Base-by-base conservation (phyloP, 2,329 filamentous ascomycete species). In the Fusarium sp. region DNA sequence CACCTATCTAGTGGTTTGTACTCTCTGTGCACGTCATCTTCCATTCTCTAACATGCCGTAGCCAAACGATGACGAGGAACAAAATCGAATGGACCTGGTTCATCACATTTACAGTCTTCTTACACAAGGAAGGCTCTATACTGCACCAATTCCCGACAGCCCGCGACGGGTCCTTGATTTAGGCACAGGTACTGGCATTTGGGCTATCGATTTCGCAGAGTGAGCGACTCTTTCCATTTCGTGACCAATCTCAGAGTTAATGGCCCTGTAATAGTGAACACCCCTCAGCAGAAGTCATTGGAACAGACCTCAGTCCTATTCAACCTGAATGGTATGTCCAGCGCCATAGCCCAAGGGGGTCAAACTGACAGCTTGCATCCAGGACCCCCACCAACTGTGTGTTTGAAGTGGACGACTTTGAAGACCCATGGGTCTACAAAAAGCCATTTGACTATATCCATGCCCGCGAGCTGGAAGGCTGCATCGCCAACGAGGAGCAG, bases 201-300 rank as follows among this genome's bases (percentile, higher is more conserved):
- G 67, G 67, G 58, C 67, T 2, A 71, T 70, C n/a, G 67, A 70
- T 13, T 71, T 71, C 34, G 67, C 67, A 23, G 67, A 70, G 67
- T 71, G 25, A n/a, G 56, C 3, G 2, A n/a, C 10, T 5, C 7
- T 12, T 42, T 10, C 13, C 14, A 5, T 2, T 8, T 27, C 4
- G 4, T 9, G 1, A 9, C 13, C 0, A 4, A 8, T 1, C 6
- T 8, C 5, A 6, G 0, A 49, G 11, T 37, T 27, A 9, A 13
- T 51, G 10, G 51, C 16, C 7, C 4, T 4, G 5, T 9, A 21
- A 13, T 11, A 71, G 68, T 25, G 68, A 71, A 6, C 25, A 69
- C 7, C 54, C 68, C 16, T 71, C 68, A 1, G 55, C 64, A 13
- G 68, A 69, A 21, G 68, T 71, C 11, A 45, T 71, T 14, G 68